Base-by-base conservation (phyloP, 2,329 filamentous ascomycete species). In the Pseudogymnoascus sp. region DNA sequence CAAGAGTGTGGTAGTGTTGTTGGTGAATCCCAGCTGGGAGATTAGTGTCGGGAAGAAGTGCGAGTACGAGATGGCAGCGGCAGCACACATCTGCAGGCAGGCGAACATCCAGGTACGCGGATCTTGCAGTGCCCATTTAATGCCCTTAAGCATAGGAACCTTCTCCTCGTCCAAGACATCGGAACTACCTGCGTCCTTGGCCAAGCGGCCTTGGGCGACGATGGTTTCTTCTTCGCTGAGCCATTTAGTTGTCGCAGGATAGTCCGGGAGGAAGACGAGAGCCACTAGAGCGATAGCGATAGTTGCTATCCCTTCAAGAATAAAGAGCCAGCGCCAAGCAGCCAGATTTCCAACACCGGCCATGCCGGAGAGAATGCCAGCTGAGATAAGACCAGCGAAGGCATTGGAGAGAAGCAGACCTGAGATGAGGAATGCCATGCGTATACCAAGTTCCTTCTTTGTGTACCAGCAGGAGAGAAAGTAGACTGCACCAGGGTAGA, bases 381-480 rank as follows among this genome's bases (percentile, higher is more conserved):
- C 79, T 28, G 80, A 79, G 11, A 82, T 70, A 3, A 83, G 70
- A 3, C 79, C 79, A 0, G 79, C 79, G 64, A 83, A 83, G 1
- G 81, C 82, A 12, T 72, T 72, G 24, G 72, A 72, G 5, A 77
- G 63, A 64, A 72, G 70, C 38, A 74, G 71, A 22, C 72, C 74
- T 37, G 72, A 74, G 66, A 75, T 77, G 3, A 78, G 70, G 11
- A 71, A 71, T 1, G 75, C 74, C 5, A 75, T 70, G 2, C 76
- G 71, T 46, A 46, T 46, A 4, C 72, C 76, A 16, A 78, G 72
- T 63, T 78, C 74, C 10, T 71, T 68, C 43, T 73, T 73, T 4
- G 72, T 76, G 68, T 78, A 78, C 70, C 75, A 78, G 7, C 72
- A 71, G 11, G 69, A 72, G 11, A 78, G 69, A 61, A 73, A 74